Base-by-base conservation (phyloP, 2,329 filamentous ascomycete genomes). In the Coniella lustricola region DNA sequence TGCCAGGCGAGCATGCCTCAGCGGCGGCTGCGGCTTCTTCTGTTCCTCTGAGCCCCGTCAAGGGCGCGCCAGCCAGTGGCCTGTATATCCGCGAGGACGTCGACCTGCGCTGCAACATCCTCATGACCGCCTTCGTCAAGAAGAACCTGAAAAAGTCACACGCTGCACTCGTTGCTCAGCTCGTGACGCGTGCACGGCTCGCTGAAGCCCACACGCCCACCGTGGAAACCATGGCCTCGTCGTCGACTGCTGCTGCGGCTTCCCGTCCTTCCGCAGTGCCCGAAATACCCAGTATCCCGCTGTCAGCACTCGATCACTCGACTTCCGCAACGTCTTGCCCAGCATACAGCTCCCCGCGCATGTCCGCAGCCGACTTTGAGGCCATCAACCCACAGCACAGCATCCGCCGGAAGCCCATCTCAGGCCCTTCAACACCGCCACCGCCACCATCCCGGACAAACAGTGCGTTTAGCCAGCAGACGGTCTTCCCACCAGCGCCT, bases 51-150 rank as follows among this genome's bases (percentile, higher is more conserved):
- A n/a, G n/a, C n/a, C 25, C 25, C 10, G 25, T 10, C 25, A 29
- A 29, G 25, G 76, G 76, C 13, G 79, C 75, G 0, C 87, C 88
- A 0, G 65, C 74, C 18, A 70, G 79, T 35, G 89, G 88, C 0
- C 69, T 95, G 12, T 94, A 90, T 61, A 70, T 95, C 36, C 76
- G 85, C n/a, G 89, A 95, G 70, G 89, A 95, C 56, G 83, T 93
- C 42, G 84, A 89, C 54, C 82, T 95, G 73, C 77, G 77, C 49
- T 94, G 88, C 69, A 91, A 90, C 59, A 70, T 89, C 50, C 70
- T 93, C 54, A 77, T 93, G 70, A 75, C 82, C 0, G 68, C 70
- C 7, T 94, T 94, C 60, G 85, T 95, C 50, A 90, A 87, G 72
- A 86, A 82, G 67, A 93, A 87, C 13, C 74, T 94, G 39, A 86